Evolutionary conservation across 345 rosid genomes (phyloP), one percentile per base, ranked within the genome.

Genomic region (Litchi chinensis): DNA sequence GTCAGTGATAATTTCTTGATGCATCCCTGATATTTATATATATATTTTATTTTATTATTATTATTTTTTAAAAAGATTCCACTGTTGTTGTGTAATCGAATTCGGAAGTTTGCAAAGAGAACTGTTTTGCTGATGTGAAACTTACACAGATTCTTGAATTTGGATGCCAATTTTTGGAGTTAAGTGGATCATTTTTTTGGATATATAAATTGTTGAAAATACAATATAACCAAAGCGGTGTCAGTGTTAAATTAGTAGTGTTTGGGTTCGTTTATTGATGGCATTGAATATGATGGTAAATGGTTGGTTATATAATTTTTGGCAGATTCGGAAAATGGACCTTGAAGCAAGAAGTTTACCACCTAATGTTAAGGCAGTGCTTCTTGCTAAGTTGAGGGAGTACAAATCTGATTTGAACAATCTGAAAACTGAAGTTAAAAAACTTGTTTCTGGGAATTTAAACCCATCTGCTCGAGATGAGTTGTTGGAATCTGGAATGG

Each of bases 361-460:
- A 71, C 93, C 97, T 19, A 86, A 80, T 81, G 77, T 87, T 46
- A 94, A 90, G 85, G 90, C 92, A 24, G 85, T 77, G 68, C 98
- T 92, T 80, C 94, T 94, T 71, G 82, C 89, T 78, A 94, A 94
- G 85, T 67, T 94, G 65, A 83, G 97, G 87, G 98, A 94, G 81
- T 94, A 90, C 76, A 94, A 91, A 77, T 90, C 98, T 41, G 97
- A 94, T 88, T 83, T 92, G 28, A 92, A 91, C 93, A 92, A 92
- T 81, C 84, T 94, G 76, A 94, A 94, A 82, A 90, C 79, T 39
- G 92, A 91, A 88, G 86, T 85, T 16, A 92, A 91, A 84, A 88
- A 93, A 79, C 84, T 92, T 70, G 80, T 84, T 10, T 84, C 91
- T 79, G 93, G 87, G 56, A 83, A 82, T 73, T 71, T 82, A 79